Evolutionary conservation across 768 basidiomycete genomes (phyloP).

Genomic region (Pleurotus platypus): DNA sequence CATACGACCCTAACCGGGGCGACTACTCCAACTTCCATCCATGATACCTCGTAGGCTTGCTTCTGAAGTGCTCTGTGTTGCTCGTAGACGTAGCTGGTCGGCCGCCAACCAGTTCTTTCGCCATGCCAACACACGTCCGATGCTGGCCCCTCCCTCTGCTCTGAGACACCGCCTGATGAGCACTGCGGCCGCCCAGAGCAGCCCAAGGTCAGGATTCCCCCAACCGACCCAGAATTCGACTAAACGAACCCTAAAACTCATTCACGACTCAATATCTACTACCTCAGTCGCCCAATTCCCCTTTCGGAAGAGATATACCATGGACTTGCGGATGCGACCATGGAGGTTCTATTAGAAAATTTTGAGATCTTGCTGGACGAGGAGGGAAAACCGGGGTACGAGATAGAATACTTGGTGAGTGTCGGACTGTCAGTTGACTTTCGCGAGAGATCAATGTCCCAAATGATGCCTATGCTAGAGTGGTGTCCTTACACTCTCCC

Average conservation of each 20-base stretch:
- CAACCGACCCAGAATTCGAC: neutral
- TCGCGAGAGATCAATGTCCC: conserved; percentile 3
- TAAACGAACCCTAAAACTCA: too few relatives aligned
- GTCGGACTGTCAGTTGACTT: conserved; percentile 17
- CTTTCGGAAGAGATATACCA: conserved; percentile 70
- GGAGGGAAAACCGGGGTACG: conserved; percentile 50
- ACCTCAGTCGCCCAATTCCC: too few relatives aligned
- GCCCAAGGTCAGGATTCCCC: conserved; percentile 39
- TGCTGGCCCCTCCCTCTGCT: neutral
- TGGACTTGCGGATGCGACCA: conserved; percentile 65
- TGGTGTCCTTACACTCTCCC: conserved; percentile 82
- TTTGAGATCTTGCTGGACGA: conserved; percentile 73
- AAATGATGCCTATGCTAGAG: conserved; percentile 42
- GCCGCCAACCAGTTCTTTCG: conserved; percentile 14
- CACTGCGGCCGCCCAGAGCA: conserved; percentile 58
- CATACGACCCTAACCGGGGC: conserved; percentile 25
- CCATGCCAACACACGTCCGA: conserved; percentile 8
- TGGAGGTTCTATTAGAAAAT: conserved; percentile 72
- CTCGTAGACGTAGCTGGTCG: conserved; percentile 13
- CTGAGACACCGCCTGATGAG: conserved; percentile 28
- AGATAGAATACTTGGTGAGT: conserved; percentile 87
- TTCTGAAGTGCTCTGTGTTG: conserved; percentile 8
- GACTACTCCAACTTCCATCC: conserved; percentile 1
- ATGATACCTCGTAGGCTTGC: conserved; percentile 25
- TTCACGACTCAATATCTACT: too few relatives aligned